Evolutionary conservation across 148 eudicot genomes (phyloP).

Genomic region (Persicaria maculosa): DNA sequence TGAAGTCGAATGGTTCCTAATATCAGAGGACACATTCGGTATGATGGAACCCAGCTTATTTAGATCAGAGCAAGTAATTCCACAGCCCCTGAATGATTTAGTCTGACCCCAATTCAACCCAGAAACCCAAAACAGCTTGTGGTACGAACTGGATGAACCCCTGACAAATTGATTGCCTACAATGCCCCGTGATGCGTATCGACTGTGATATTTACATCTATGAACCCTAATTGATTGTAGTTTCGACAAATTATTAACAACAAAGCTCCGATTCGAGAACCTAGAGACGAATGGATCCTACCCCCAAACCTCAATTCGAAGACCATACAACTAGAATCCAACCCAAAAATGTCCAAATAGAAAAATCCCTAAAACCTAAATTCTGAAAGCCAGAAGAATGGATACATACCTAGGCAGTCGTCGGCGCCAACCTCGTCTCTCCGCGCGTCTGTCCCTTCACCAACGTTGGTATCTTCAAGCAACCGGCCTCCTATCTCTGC

Average conservation of each 20-base stretch:
- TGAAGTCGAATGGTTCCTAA: constrained; percentile 53
- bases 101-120: constrained; percentile 40
- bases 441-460: too few species aligned
- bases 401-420: too few species aligned
- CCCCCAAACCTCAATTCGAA: too few species aligned
- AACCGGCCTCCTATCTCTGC: too few species aligned
- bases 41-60: constrained; percentile 20
- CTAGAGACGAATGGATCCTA: constrained; percentile 29
- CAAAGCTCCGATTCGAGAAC: constrained; percentile 19
- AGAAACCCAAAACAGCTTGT: constrained; percentile 48
- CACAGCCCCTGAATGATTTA: constrained; percentile 24
- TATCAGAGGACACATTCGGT: constrained; percentile 55
- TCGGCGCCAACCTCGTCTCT: too few species aligned
- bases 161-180: constrained; percentile 31
- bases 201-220: constrained; percentile 17
- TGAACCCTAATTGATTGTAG: constrained; percentile 21
- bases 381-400: too few species aligned
- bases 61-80: constrained; percentile 19
- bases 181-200: constrained; percentile 17
- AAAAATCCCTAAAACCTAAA: too few species aligned
- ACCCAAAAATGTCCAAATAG: too few species aligned
- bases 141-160: constrained; percentile 21
- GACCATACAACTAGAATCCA: too few species aligned
- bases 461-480: too few species aligned
- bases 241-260: constrained; percentile 32